phyloP scores from a whole-genome alignment of 768 basidiomycete genomes.

The Mycena amicta region DNA sequence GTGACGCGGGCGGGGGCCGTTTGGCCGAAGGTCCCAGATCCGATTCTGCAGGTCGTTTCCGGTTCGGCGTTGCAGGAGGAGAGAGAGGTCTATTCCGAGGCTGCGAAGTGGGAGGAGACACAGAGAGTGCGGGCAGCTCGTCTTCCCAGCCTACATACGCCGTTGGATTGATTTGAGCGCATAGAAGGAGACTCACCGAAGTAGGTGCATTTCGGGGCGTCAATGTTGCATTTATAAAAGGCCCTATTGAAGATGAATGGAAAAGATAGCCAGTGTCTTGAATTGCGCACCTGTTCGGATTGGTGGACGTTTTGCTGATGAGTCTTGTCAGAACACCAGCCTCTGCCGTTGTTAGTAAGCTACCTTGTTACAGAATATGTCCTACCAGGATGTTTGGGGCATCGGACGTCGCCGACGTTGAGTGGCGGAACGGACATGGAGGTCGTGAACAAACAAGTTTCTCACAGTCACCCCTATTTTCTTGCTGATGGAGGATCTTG shows the following conservation, averaged over 20 bases:
- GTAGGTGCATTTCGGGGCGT: neutral
- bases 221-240: neutral
- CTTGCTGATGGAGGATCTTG: too few species aligned
- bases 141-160: too few species aligned
- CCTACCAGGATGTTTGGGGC: neutral
- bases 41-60: neutral
- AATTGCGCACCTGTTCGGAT: neutral
- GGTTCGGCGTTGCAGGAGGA: neutral
- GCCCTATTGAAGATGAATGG: neutral
- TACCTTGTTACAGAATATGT: too few species aligned
- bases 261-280: neutral
- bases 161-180: too few species aligned
- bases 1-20: neutral
- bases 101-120: neutral
- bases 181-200: neutral
- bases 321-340: neutral
- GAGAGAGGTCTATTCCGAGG: conserved; percentile 12
- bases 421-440: too few species aligned
- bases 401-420: neutral
- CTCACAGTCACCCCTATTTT: too few species aligned
- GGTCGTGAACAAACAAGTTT: too few species aligned
- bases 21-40: neutral
- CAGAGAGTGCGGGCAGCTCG: neutral
- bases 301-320: neutral
- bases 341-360: too few species aligned